A percentile compares a stretch with the other conserved stretches of the same genome.
Conservation (phyloP, 2,329 filamentous ascomycete species). For the Exophiala xenobiotica region DNA sequence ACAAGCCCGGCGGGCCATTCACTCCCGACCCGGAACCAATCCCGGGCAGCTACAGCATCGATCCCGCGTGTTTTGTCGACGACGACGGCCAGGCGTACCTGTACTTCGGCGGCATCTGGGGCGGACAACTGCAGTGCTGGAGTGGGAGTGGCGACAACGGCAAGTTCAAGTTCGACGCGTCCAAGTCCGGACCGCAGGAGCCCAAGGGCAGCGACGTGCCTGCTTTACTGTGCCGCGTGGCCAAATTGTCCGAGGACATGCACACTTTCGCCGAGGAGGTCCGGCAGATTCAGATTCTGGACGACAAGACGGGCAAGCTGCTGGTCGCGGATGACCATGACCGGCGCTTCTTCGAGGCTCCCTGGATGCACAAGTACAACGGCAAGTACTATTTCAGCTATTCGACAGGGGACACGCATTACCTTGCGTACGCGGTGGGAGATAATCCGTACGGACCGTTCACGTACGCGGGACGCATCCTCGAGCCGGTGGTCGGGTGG, state of each 20-base stretch:
- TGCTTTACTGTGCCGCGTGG: conserved; percentile 68
- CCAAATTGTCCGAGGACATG: conserved; percentile 65
- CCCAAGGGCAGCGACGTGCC: conserved; percentile 54
- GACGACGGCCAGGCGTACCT: conserved; percentile 63
- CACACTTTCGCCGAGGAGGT: conserved; percentile 56
- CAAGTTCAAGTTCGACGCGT: conserved; percentile 50
- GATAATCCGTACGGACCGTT: conserved; percentile 69
- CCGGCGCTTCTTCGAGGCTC: conserved; percentile 74
- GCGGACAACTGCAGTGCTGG: conserved; percentile 78
- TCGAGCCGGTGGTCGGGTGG: conserved; percentile 77
- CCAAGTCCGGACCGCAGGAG: conserved; percentile 59
- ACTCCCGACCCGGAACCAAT: conserved; percentile 64
- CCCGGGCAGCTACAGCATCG: conserved; percentile 70
- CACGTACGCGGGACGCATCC: conserved; percentile 66
- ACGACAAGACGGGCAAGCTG: conserved; percentile 58
- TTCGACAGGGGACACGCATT: conserved; percentile 76
- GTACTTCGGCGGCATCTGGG: conserved; percentile 80
- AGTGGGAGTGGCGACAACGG: too few species aligned
- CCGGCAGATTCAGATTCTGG: conserved; percentile 63
- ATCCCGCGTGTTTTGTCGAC: conserved; percentile 74
- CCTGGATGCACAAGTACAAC: conserved; percentile 73
- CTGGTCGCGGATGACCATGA: conserved; percentile 69
- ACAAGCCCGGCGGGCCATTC: conserved; percentile 69
- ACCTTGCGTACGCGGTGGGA: conserved; percentile 66
- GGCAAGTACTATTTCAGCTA: conserved; percentile 74